Evolutionary conservation across 2,329 filamentous ascomycete genomes (phyloP).

Genomic region (Graphiopsis chlorocephala): DNA sequence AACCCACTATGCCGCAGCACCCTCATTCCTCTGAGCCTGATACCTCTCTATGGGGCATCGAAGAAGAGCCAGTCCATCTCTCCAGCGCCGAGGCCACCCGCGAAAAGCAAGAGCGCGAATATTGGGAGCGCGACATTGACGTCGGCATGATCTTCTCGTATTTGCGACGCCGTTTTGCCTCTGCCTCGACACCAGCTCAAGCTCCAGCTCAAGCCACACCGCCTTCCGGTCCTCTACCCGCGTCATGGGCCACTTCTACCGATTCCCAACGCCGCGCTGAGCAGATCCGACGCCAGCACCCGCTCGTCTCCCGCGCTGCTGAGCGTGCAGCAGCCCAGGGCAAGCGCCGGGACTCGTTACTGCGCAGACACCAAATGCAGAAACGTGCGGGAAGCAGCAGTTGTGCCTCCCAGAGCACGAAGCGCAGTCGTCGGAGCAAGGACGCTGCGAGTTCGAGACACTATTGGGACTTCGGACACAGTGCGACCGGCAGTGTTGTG

Average conservation of each 20-base stretch:
- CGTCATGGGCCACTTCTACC: conserved; percentile 37
- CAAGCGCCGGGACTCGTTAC: conserved; percentile 21
- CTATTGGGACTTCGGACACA: conserved; percentile 89
- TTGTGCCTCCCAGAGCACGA: conserved; percentile 85
- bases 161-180: conserved; percentile 70
- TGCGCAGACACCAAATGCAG: conserved; percentile 37
- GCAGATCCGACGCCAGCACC: conserved; percentile 84
- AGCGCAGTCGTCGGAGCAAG: conserved; percentile 61
- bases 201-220: conserved; percentile 15
- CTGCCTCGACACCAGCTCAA: conserved; percentile 36
- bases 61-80: conserved; percentile 52
- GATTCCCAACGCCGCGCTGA: conserved; percentile 75
- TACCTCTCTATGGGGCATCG: conserved; percentile 64
- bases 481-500: conserved; percentile 56
- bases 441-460: conserved; percentile 63
- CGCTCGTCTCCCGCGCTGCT: conserved; percentile 65
- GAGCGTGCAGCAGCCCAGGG: conserved; percentile 33
- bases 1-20: conserved; percentile 32
- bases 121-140: conserved; percentile 92
- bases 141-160: conserved; percentile 90
- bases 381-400: conserved; percentile 50
- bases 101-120: conserved; percentile 57
- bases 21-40: conserved; percentile 38
- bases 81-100: conserved; percentile 26
- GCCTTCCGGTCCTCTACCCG: conserved; percentile 27